Percentiles rank a stretch among this genome's conserved stretches.
Conservation (phyloP, 169 alveolate genomes). For the Theileria annulata region DNA sequence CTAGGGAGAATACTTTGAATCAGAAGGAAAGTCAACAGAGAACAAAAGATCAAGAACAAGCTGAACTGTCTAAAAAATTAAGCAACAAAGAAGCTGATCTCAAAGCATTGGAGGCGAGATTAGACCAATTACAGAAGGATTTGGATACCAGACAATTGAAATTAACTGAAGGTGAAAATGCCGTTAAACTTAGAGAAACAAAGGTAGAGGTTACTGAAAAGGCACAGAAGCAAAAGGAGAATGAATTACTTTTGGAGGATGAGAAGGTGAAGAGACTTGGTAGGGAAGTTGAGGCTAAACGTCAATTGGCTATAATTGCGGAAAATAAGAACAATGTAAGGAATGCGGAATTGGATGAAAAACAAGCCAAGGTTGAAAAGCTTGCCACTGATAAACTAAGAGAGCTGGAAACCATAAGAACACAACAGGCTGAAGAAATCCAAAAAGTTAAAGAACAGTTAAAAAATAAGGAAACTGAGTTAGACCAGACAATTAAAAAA, state of each 20-base stretch:
- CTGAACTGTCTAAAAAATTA: background rate
- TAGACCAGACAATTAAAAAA: background rate
- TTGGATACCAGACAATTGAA: background rate
- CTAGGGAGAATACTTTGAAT: conserved; percentile 1
- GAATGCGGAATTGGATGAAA: background rate
- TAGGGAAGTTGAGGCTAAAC: background rate
- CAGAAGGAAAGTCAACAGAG: conserved; percentile 20
- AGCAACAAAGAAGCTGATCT: background rate
- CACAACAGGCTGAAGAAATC: background rate
- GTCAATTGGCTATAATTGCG: background rate
- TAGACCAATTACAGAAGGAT: background rate
- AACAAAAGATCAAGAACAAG: background rate
- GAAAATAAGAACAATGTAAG: conserved; percentile 2
- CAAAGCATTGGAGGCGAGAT: background rate
- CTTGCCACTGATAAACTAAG: conserved; percentile 8
- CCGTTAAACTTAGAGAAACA: background rate
- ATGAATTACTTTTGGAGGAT: conserved; percentile 6
- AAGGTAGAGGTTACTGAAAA: background rate
- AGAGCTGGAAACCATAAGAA: conserved; percentile 1
- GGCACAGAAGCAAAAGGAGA: background rate
- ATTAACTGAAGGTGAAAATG: conserved; percentile 1
- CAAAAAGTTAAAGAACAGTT: background rate
- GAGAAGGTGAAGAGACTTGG: conserved; percentile 9
- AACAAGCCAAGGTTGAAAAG: background rate
- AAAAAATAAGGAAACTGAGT: conserved; percentile 2